These are phyloP conservation scores for Trichophaea hybrida DNA, from an alignment of 2,329 filamentous ascomycete species.

Conservation along the genomic window DNA sequence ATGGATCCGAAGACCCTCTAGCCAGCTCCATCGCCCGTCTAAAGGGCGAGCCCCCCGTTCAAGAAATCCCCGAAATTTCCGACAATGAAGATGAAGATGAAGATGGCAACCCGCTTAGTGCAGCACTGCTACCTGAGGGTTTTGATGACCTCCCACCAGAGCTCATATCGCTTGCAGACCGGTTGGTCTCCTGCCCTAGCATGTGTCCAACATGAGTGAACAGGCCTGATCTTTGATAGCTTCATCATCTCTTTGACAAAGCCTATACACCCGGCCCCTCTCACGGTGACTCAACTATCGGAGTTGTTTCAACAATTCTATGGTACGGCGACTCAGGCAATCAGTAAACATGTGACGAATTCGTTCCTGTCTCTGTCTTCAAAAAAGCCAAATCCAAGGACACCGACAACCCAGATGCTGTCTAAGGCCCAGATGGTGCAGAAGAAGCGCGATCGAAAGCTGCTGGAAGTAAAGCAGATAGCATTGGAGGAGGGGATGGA, in stretches of 20 bases:
- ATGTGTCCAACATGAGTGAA: background rate
- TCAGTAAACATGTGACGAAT: conserved; percentile 68
- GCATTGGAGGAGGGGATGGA: conserved; percentile 86
- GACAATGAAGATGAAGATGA: conserved; percentile 16
- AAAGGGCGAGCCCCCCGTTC: conserved; percentile 10
- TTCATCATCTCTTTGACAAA: conserved; percentile 83
- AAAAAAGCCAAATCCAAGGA: conserved; percentile 30
- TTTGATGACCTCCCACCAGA: conserved; percentile 89
- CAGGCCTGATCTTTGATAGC: conserved; percentile 34
- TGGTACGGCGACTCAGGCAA: conserved; percentile 59
- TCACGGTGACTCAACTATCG: conserved; percentile 67
- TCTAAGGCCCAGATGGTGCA: conserved; percentile 72
- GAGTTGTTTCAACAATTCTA: conserved; percentile 95
- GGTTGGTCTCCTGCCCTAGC: conserved; percentile 37
- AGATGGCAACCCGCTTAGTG: conserved; percentile 4
- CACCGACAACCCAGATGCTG: conserved; percentile 61
- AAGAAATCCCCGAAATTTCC: conserved; percentile 14
- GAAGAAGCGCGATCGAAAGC: conserved; percentile 60
- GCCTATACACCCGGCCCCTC: conserved; percentile 71
- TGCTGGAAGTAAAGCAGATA: conserved; percentile 61
- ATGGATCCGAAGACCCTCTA: conserved; percentile 2
- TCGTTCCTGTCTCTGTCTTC: conserved; percentile 33
- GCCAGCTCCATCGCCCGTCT: conserved; percentile 23
- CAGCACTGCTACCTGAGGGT: conserved; percentile 29
- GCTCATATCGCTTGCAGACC: conserved; percentile 76